Conservation (phyloP, 2,329 filamentous ascomycete genomes). For the Fusarium beomiforme region DNA sequence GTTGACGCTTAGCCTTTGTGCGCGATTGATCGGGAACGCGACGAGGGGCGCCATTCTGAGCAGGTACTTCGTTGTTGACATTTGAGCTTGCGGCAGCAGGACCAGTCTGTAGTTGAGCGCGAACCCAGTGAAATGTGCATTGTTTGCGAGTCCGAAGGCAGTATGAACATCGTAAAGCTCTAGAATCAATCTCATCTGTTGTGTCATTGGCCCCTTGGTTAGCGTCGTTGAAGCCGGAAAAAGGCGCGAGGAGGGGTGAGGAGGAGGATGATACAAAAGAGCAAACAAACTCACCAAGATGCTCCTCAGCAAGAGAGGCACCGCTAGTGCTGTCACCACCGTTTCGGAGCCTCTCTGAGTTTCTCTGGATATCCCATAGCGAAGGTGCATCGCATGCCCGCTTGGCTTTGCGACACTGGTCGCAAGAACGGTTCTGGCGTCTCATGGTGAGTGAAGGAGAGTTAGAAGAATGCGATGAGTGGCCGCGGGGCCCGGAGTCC, state of each 20-base stretch:
- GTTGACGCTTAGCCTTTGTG: slow-evolving; percentile 42
- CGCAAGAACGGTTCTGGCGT: slow-evolving; percentile 44
- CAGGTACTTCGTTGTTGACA: slow-evolving; percentile 20
- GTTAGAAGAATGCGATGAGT: slow-evolving; percentile 6
- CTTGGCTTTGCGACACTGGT: slow-evolving; percentile 45
- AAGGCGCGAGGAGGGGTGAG: slow-evolving; percentile 25
- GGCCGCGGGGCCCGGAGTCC: background rate
- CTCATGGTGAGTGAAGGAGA: slow-evolving; percentile 34
- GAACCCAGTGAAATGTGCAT: slow-evolving; percentile 44
- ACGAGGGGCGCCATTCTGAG: slow-evolving; percentile 32
- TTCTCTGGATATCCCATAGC: slow-evolving; percentile 44
- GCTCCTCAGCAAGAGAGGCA: slow-evolving; percentile 41
- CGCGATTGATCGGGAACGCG: slow-evolving; percentile 41
- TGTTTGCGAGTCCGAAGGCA: slow-evolving; percentile 43
- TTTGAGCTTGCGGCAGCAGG: slow-evolving; percentile 27
- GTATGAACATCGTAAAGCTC: slow-evolving; percentile 43
- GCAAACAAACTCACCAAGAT: slow-evolving; percentile 38
- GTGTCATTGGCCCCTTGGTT: slow-evolving; percentile 36
- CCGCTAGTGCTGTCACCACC: slow-evolving; percentile 32
- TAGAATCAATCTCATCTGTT: slow-evolving; percentile 43
- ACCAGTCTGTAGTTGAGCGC: slow-evolving; percentile 42
- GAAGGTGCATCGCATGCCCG: slow-evolving; percentile 44
- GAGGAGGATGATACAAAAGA: slow-evolving; percentile 2
- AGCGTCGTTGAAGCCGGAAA: slow-evolving; percentile 32
- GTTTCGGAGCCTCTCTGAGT: slow-evolving; percentile 39